A percentile compares a stretch with the other conserved stretches of the same genome.
Conservation (phyloP, 2,329 filamentous ascomycete genomes). For the Rhexocercosporidium sp. region DNA sequence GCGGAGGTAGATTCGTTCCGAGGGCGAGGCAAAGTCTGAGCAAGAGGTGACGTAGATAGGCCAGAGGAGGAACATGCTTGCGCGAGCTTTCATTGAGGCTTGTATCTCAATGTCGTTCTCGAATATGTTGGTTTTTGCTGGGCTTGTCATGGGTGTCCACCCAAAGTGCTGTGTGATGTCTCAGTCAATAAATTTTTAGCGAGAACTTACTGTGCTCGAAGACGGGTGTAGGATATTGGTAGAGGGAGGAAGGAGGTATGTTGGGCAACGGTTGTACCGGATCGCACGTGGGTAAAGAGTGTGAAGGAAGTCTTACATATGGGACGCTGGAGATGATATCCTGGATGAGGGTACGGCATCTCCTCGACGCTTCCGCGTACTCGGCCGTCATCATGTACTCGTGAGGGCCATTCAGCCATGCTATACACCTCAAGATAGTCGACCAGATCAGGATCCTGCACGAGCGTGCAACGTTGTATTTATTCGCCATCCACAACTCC, state of each 20-base stretch:
- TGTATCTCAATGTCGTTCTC: slow-evolving; percentile 48
- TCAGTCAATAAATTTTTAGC: neutral
- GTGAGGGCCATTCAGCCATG: slow-evolving; percentile 60
- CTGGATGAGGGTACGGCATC: neutral
- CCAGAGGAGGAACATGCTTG: slow-evolving; percentile 14
- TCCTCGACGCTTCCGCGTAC: slow-evolving; percentile 52
- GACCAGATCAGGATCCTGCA: slow-evolving; percentile 58
- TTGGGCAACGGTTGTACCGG: too few species aligned
- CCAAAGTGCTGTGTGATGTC: neutral
- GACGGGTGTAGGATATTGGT: neutral
- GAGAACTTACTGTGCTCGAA: neutral
- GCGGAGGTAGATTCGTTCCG: slow-evolving; percentile 10
- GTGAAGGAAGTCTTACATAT: neutral
- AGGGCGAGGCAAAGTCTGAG: slow-evolving; percentile 18
- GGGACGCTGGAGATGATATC: slow-evolving; percentile 2
- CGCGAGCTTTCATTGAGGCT: slow-evolving; percentile 2
- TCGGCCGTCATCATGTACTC: slow-evolving; percentile 65
- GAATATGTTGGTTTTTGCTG: neutral
- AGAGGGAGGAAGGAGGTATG: neutral
- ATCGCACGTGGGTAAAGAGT: too few species aligned
- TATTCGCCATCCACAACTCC: slow-evolving; percentile 60
- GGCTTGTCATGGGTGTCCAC: neutral
- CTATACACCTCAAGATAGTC: slow-evolving; percentile 59
- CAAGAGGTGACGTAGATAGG: slow-evolving; percentile 12
- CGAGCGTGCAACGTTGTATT: slow-evolving; percentile 59